Conservation (phyloP, 176 grass and related monocot genomes). For the Avena atlantica region DNA sequence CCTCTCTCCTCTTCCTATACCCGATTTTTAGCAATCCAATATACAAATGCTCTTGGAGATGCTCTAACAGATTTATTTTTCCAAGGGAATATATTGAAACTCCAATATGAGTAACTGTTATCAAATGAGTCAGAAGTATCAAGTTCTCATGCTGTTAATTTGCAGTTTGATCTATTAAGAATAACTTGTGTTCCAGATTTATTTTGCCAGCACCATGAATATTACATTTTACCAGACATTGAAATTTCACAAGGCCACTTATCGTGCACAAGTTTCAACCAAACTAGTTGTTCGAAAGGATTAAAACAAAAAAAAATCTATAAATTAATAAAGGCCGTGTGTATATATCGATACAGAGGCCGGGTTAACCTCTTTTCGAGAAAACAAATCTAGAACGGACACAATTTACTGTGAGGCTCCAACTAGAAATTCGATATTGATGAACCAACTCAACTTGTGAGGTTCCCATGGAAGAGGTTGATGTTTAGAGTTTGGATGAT, state of each 20-base stretch:
- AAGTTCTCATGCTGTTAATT: background rate
- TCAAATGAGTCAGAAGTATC: background rate
- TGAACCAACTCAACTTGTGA: background rate
- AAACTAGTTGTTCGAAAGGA: constrained; percentile 19
- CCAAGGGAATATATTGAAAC: background rate
- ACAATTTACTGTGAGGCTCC: background rate
- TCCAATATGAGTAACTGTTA: background rate
- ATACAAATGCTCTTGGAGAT: too few species aligned
- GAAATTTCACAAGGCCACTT: constrained; percentile 2
- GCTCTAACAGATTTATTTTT: background rate
- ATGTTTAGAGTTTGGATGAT: background rate
- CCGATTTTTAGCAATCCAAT: too few species aligned
- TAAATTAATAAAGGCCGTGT: too few species aligned
- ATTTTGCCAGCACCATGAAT: background rate
- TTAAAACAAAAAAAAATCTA: constrained; percentile 12
- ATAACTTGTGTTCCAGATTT: background rate
- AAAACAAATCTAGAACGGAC: background rate
- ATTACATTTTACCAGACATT: background rate
- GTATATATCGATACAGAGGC: too few species aligned
- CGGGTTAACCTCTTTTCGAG: too few species aligned
- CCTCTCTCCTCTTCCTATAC: too few species aligned
- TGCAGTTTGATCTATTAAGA: background rate
- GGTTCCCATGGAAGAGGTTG: background rate
- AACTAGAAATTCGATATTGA: background rate
- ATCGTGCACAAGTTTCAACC: background rate